Evolutionary conservation across 1,284 basidiomycete species (phyloP), one percentile per base, ranked within the genome.

Genomic region (Sparassis latifolia): DNA sequence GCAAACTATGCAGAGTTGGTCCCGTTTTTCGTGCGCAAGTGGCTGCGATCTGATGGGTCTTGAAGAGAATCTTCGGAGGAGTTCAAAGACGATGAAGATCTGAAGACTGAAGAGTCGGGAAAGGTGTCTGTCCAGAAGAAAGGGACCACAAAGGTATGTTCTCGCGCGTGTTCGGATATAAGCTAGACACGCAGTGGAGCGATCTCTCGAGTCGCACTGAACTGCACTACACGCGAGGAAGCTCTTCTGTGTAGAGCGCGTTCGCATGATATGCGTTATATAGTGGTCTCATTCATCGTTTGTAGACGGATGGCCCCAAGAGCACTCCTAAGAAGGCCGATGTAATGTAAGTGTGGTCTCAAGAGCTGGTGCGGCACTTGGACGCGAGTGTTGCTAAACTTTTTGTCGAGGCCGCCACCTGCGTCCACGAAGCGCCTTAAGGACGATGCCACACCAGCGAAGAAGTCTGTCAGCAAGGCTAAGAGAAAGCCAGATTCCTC

Each of bases 281-380:
- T 20, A 20, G 20, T 20, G 20, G 20, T 20, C 20, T 20, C 20
- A 20, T 20, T 20, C 20, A 20, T 20, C 20, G 20, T 20, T 20
- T 20, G 20, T 20, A 20, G 20, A 20, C 20, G 20, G 20, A 20
- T 43, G 44, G 12, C 29, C 28, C 28, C 44, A 47, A 30, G 51
- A 10, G 51, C 57, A 29, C 9, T 42, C 67, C 69, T 0, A 71
- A 70, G 62, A 69, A 70, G 55, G 66, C 72, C 7, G 70, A 75
- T n/a, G 64, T 72, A 49, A 63, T 64, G 76, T 75, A 55, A 61
- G 74, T 69, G 10, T 38, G 20, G 20, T 20, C 20, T 20, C 20
- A 20, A 20, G 20, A 20, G 20, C 20, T 20, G 20, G 20, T 20
- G 20, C 20, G 20, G 20, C 20, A 20, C 20, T 20, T 20, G 20